These are phyloP conservation scores for Scedosporium dehoogii DNA, from an alignment of 2,329 filamentous ascomycete genomes.

Conservation along the genomic window DNA sequence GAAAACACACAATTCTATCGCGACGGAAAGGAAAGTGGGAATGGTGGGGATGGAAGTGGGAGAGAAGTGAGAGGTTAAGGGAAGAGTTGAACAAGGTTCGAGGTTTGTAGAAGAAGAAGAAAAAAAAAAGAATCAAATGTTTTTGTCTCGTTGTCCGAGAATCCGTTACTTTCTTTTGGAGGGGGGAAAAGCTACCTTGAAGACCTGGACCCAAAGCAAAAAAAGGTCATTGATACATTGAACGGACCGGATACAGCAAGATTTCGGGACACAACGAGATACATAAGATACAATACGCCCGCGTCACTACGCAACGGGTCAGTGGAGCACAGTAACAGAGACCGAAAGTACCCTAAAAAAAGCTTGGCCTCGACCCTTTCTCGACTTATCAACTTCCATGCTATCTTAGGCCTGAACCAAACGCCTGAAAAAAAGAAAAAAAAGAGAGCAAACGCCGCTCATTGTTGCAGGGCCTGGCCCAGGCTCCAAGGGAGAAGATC, in stretches of 20 bases:
- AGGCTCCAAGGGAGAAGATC: background rate
- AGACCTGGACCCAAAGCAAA: background rate
- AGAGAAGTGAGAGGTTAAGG: constrained; percentile 5
- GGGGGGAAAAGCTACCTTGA: background rate
- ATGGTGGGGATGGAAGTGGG: constrained; percentile 6
- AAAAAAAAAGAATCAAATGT: constrained; percentile 7
- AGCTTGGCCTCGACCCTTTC: background rate
- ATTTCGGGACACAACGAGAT: background rate
- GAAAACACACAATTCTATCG: constrained; percentile 9
- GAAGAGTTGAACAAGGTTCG: constrained; percentile 5
- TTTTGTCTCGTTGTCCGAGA: background rate
- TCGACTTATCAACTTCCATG: too few species aligned
- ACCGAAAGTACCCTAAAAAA: background rate
- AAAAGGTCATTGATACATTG: background rate
- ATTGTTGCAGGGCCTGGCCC: background rate
- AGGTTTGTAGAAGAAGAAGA: constrained; percentile 1
- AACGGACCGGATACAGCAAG: background rate
- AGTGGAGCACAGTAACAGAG: background rate
- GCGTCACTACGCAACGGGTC: background rate
- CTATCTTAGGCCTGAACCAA: background rate
- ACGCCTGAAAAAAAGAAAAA: too few species aligned
- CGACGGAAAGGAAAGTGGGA: constrained; percentile 10
- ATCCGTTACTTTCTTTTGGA: background rate
- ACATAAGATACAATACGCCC: background rate
- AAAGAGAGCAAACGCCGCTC: background rate